phyloP scores from a whole-genome alignment of 139 green algal species.

The Coelastrella sp. region DNA sequence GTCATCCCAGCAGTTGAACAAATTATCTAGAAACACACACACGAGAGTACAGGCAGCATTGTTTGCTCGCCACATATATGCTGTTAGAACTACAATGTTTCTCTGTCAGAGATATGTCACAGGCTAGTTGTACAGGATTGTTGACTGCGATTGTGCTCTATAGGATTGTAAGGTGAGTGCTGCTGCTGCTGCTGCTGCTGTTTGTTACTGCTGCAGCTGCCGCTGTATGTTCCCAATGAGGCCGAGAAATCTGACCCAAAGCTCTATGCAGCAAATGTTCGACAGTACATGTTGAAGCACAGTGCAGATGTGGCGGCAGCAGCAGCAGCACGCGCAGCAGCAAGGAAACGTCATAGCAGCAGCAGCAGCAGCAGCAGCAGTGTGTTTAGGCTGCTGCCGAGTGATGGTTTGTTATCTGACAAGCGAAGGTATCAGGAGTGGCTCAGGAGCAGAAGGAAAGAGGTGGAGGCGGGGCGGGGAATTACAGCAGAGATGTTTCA shows the following conservation, averaged over 20 bases:
- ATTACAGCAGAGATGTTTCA: not conserved
- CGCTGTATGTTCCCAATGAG: constrained; percentile 79
- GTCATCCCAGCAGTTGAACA: too few species aligned
- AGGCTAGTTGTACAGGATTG: too few species aligned
- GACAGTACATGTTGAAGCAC: constrained; percentile 73
- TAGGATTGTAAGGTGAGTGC: too few species aligned
- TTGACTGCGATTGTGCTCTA: too few species aligned
- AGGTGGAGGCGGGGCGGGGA: not conserved
- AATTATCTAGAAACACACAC: too few species aligned
- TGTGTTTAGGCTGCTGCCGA: not conserved
- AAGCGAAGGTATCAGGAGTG: constrained; percentile 64
- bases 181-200: too few species aligned
- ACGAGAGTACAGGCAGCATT: too few species aligned
- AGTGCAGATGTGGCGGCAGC: constrained; percentile 32
- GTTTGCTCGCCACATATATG: too few species aligned
- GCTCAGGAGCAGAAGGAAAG: constrained; percentile 21
- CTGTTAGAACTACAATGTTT: too few species aligned
- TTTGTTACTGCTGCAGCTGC: constrained; percentile 62
- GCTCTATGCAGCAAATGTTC: constrained; percentile 82
- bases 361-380: constrained; percentile 1
- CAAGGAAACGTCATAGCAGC: too few species aligned
- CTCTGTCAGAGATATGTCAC: too few species aligned
- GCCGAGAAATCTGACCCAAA: constrained; percentile 73
- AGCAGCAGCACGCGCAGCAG: constrained; percentile 31
- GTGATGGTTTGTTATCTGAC: constrained; percentile 51